Base-by-base conservation (phyloP, 2,329 filamentous ascomycete species). In the Paecilomyces sp. region DNA sequence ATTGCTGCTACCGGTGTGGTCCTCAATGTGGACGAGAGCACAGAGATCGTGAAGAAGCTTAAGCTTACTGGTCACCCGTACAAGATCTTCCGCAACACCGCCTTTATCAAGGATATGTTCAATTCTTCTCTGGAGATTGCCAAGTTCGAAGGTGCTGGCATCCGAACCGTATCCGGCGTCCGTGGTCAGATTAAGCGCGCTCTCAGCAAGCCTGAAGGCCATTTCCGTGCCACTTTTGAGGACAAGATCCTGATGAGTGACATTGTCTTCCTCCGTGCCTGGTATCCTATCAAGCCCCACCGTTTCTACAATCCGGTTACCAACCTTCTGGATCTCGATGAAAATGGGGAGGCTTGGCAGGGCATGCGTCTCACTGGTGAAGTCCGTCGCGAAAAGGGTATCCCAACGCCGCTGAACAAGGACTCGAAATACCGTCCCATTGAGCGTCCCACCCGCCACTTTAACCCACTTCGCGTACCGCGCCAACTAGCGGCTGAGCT, bases 81-180 rank as follows among this genome's bases (percentile, higher is more conserved):
- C 83, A 97, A 97, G 79, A 95, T 97, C 76, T 97, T 95, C 85
- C 96, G 96, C 78, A 99, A 99, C 80, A 99, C 94, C 0, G 92
- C 94, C 47, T 99, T 99, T 74, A 92, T 99, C 79, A 95, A 94
- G 75, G 91, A 96, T 78, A 99, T 99, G 94, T 99, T 99, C 82
- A 92, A 86, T 71, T 88, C 89, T 0, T 83, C 91, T 0, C 86
- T 99, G 51, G 94, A 99, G 74, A 94, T 99, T 65, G 93, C 94
- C 69, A 99, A 97, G 73, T 99, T 99, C 70, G 94, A 99, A 79
- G 94, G 94, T 60, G 94, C 94, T 9, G 87, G 90, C 59, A 93
- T 99, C 78, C 91, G 92, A 71, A 99, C 95, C 0, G 95, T 99
- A 25, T 97, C 92, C 0, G 95, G 95, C 57, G 87, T 99, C 62